These are phyloP conservation scores for Moringa oleifera DNA, from an alignment of 345 rosid genomes.

Conservation along the genomic window DNA sequence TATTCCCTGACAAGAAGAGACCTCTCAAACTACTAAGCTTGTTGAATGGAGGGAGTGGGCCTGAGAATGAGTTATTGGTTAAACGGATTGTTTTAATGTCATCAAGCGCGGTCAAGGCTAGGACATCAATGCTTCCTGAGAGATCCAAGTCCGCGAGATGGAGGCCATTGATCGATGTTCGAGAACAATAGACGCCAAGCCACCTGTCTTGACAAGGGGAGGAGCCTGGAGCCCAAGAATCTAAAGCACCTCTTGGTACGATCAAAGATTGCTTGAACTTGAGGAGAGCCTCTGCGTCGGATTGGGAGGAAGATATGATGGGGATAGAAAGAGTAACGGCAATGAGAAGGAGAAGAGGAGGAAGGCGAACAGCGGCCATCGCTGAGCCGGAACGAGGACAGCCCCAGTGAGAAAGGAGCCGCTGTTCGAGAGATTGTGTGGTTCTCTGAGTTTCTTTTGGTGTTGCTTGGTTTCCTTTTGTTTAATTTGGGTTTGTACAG, in stretches of 20 bases:
- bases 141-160: constrained; percentile 46
- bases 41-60: constrained; percentile 52
- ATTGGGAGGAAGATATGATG: constrained; percentile 14
- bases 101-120: constrained; percentile 33
- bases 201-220: constrained; percentile 54
- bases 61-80: constrained; percentile 51
- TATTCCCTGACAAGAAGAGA: constrained; percentile 45
- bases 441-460: constrained; percentile 6
- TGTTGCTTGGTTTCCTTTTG: constrained; percentile 20
- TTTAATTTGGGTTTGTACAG: constrained; percentile 3
- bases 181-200: constrained; percentile 52
- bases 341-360: constrained; percentile 15
- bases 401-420: constrained; percentile 19
- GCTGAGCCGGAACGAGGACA: constrained; percentile 3
- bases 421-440: constrained; percentile 36
- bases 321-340: constrained; percentile 4
- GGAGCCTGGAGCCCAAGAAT: constrained; percentile 52
- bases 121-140: constrained; percentile 45
- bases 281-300: constrained; percentile 38
- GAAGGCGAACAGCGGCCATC: constrained; percentile 50
- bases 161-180: constrained; percentile 47
- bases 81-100: constrained; percentile 54
- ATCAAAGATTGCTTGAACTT: constrained; percentile 37
- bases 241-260: constrained; percentile 25
- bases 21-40: constrained; percentile 43